These are phyloP conservation scores for Chaetomium sp. DNA, from an alignment of 2,329 filamentous ascomycete genomes.

Conservation along the genomic window DNA sequence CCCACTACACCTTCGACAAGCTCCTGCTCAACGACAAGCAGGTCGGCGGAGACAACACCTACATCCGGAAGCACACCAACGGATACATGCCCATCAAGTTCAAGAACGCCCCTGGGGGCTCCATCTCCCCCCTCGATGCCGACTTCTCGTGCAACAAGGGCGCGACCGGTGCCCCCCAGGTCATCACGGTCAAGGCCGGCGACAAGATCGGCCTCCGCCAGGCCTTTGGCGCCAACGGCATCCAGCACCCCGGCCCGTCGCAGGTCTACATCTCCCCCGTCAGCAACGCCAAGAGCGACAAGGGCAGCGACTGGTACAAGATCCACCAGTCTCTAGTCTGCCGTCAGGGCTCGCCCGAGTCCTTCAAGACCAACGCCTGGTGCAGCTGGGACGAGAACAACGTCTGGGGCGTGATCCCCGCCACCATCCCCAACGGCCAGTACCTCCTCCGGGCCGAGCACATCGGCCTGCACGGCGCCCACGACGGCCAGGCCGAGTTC, in stretches of 20 bases:
- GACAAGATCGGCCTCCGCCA: slow-evolving; percentile 49
- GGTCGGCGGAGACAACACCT: slow-evolving; percentile 48
- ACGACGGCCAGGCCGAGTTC: slow-evolving; percentile 41
- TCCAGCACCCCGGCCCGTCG: slow-evolving; percentile 50
- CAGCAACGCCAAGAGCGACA: slow-evolving; percentile 33
- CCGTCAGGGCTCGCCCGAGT: neutral
- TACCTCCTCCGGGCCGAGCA: slow-evolving; percentile 51
- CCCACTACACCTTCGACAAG: slow-evolving; percentile 44
- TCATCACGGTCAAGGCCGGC: slow-evolving; percentile 51
- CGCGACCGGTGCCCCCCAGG: slow-evolving; percentile 43
- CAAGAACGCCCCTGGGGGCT: slow-evolving; percentile 30
- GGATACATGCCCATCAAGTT: slow-evolving; percentile 40
- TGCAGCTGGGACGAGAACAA: slow-evolving; percentile 37
- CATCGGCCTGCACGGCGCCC: slow-evolving; percentile 49
- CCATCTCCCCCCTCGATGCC: slow-evolving; percentile 21
- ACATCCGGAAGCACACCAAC: slow-evolving; percentile 51
- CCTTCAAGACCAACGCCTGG: slow-evolving; percentile 31
- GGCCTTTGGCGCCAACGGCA: slow-evolving; percentile 51
- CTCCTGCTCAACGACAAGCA: slow-evolving; percentile 48
- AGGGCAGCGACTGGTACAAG: slow-evolving; percentile 40
- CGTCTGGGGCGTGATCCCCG: slow-evolving; percentile 43
- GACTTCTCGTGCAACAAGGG: slow-evolving; percentile 50
- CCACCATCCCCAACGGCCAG: slow-evolving; percentile 44
- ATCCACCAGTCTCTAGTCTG: slow-evolving; percentile 38
- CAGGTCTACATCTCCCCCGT: slow-evolving; percentile 48